These are phyloP conservation scores for Amorphotheca resinae DNA, from an alignment of 495 filamentous ascomycete genomes.

Conservation along the genomic window DNA sequence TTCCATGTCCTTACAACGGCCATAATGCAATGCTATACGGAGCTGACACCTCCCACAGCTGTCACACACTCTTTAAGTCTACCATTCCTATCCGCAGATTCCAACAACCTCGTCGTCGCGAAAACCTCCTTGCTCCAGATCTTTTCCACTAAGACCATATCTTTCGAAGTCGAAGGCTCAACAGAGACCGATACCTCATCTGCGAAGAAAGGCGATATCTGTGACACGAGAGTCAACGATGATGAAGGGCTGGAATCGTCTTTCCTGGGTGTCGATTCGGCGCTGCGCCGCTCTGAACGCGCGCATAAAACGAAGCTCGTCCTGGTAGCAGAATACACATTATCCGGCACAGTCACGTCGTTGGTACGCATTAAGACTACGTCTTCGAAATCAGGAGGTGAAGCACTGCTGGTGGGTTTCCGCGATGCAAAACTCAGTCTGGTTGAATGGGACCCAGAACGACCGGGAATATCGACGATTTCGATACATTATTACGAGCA, in stretches of 20 bases:
- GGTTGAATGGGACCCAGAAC: conserved; percentile 86
- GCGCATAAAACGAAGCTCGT: conserved; percentile 62
- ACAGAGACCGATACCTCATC: conserved; percentile 10
- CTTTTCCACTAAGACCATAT: conserved; percentile 47
- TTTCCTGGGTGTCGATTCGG: conserved; percentile 43
- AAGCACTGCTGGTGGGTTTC: conserved; percentile 72
- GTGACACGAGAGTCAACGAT: conserved; percentile 35
- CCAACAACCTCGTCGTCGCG: conserved; percentile 75
- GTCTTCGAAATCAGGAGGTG: conserved; percentile 63
- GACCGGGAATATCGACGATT: conserved; percentile 63
- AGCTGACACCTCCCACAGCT: conserved; percentile 82
- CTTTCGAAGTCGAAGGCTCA: conserved; percentile 37
- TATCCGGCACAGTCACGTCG: conserved; percentile 74
- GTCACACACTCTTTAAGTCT: conserved; percentile 78
- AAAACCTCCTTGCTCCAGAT: conserved; percentile 87
- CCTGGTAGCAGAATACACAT: conserved; percentile 66
- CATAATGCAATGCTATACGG: conserved; percentile 64
- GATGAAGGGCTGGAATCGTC: conserved; percentile 49
- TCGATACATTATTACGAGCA: conserved; percentile 98
- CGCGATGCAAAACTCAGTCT: conserved; percentile 86
- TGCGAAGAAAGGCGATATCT: conserved; percentile 7
- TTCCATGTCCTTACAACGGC: background rate
- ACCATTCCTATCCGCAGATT: conserved; percentile 60
- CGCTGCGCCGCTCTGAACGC: conserved; percentile 38
- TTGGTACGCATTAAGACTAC: conserved; percentile 61